Evolutionary conservation across 371 early-diverging fungal species (phyloP), one percentile per base, ranked within the genome.

Genomic region (Apophysomyces elegans): DNA sequence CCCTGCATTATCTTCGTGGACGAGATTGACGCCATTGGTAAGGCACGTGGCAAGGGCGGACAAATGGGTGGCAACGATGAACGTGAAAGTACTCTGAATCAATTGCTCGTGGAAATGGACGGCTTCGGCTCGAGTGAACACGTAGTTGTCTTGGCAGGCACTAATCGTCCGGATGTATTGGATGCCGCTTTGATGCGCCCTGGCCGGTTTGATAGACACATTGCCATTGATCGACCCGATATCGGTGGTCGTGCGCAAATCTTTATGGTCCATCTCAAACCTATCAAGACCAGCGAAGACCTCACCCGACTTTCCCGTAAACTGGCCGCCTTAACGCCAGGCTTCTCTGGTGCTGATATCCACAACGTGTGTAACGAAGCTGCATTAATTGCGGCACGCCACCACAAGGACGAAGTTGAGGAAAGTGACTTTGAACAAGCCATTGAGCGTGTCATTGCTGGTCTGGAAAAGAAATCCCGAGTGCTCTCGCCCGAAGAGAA

Each of bases 21-120:
- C 72, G 99, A 99, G 84, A 99, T 99, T 71, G 99, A 99, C 83
- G 99, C 99, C 4, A 99, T 99, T 67, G 99, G 99, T 63, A 99
- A 97, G 79, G 95, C 99, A 21, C 95, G 99, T 73, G 96, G 95
- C 26, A 91, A 93, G 71, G 90, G 90, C 38, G 95, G 96, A 18
- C 90, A 92, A 64, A 90, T 91, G 74, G 94, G 93, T 38, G 97
- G 96, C 56, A 97, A 99, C 73, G 99, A 99, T 70, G 99, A 99
- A 79, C 91, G 99, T 47, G 99, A 99, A 78, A 91, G 91, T 66
- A 99, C 99, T 1, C 84, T 99, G 44, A 98, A 99, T 77, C 98
- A 99, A 82, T 84, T 99, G 50, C 80, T 99, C 63, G 99, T 99
- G 9, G 99, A 99, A 83, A 99, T 99, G 98, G 99, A 99, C 78